Base-by-base conservation (phyloP, 257 asterid genomes). In the Lithospermum erythrorhizon region DNA sequence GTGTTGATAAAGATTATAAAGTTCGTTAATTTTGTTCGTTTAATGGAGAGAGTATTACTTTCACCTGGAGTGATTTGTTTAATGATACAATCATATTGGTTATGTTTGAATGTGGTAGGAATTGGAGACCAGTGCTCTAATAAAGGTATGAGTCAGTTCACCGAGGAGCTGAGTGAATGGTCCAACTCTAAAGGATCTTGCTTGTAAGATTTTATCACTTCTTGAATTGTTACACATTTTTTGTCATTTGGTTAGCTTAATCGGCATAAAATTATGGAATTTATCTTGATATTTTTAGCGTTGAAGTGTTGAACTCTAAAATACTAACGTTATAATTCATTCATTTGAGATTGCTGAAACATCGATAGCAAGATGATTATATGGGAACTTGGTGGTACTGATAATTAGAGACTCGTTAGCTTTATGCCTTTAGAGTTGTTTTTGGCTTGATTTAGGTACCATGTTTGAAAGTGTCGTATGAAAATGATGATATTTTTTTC, bases 111-210 rank as follows among this genome's bases (percentile, higher is more conserved):
- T 55, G 20, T 72, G 30, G 30, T 49, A 90, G 98, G 98, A 69
- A 83, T 90, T 60, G 98, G 95, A 68, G 95, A 90, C 66, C 96
- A 90, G 81, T 90, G 96, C 70, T 75, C 94, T 8, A 81, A 85
- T 70, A 70, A 41, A 75, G 98, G 96, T 57, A 51, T 87, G 68
- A 82, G 76, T 72, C 83, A 73, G n/a, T 85, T 90, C 61, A 87
- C 95, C 0, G 70, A 83, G 69, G 82, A 83, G 77, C 86, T 90
- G 66, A 79, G 66, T 55, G 68, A 81, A 13, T 85, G 75, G 79
- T 87, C 96, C 11, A 75, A 77, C 23, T 78, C 91, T 54, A 53
- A 67, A 63, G 98, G 98, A 76, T 77, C 75, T 70, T 90, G 96
- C 91, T 35, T 87, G 96, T 90, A 67, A 63, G 65, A 16, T 27